A percentile compares a stretch with the other conserved stretches of the same genome.
phyloP scores from a whole-genome alignment of 148 eudicot species.

The Amaranthus cruentus region DNA sequence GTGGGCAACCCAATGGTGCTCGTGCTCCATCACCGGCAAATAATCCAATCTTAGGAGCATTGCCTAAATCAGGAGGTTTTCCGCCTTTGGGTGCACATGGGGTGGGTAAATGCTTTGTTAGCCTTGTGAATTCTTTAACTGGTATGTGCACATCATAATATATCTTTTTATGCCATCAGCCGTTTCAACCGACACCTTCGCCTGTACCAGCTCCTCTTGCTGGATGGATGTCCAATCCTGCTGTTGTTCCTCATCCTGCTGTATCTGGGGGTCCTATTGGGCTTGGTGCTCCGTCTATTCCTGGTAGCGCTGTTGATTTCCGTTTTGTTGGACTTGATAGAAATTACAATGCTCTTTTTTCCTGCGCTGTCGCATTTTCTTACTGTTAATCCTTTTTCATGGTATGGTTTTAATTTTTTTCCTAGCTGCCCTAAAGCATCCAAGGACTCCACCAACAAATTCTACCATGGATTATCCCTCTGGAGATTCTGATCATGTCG shows the following conservation, averaged over 20 bases:
- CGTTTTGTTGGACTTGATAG: background rate
- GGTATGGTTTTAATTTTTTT: constrained; percentile 1
- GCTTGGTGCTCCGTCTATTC: constrained; percentile 72
- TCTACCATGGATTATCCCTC: constrained; percentile 71
- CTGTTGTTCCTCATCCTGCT: constrained; percentile 59
- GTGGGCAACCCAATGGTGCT: constrained; percentile 67
- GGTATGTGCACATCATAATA: background rate
- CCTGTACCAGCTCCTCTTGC: constrained; percentile 71
- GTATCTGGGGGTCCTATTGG: constrained; percentile 78
- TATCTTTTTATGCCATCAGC: constrained; percentile 38
- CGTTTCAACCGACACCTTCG: constrained; percentile 69
- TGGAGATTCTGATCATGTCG: constrained; percentile 74
- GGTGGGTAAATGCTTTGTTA: constrained; percentile 36
- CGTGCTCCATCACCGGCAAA: constrained; percentile 57
- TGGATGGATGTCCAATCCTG: constrained; percentile 96
- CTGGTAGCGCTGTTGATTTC: constrained; percentile 36
- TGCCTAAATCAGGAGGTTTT: constrained; percentile 81
- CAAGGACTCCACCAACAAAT: constrained; percentile 79
- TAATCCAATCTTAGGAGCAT: constrained; percentile 53
- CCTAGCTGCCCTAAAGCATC: constrained; percentile 80
- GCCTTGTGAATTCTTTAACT: constrained; percentile 12
- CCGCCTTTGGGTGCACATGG: constrained; percentile 91
- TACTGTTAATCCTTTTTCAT: background rate
- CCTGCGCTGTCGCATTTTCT: background rate
- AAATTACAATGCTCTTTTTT: background rate